Percentiles rank a stretch among this genome's conserved stretches.
Evolutionary conservation across 805 yeast species (phyloP).

Genomic region (Saccharomycopsis sp.): DNA sequence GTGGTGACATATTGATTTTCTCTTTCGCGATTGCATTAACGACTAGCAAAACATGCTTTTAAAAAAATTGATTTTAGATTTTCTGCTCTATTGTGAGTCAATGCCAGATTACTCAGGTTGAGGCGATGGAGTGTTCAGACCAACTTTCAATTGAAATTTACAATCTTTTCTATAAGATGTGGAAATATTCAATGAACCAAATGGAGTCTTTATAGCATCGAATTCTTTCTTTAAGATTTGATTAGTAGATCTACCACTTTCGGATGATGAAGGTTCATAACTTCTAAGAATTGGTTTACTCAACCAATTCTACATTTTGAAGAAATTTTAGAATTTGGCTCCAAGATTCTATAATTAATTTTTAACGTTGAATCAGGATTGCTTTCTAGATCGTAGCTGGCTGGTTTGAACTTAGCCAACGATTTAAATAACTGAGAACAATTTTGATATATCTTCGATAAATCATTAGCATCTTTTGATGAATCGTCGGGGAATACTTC

Average conservation of each 20-base stretch:
- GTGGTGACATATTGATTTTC: no score
- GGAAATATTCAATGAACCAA: conserved; percentile 1
- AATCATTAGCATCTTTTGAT: background rate
- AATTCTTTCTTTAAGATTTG: conserved; percentile 1
- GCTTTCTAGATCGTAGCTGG: conserved; percentile 3
- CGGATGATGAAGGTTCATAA: conserved; percentile 1
- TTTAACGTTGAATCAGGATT: background rate
- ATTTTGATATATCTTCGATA: background rate
- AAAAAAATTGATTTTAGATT: no score
- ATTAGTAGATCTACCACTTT: background rate
- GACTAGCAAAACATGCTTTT: no score
- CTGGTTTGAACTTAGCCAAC: conserved; percentile 10
- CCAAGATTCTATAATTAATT: conserved; percentile 12
- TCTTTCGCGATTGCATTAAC: no score
- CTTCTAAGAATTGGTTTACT: conserved; percentile 10
- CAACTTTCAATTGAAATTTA: conserved; percentile 1
- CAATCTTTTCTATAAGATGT: conserved; percentile 14
- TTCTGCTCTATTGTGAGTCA: no score
- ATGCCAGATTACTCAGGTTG: no score
- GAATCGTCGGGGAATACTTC: background rate
- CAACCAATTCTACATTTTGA: conserved; percentile 16
- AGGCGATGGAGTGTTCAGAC: no score
- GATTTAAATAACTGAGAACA: background rate
- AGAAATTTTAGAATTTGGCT: conserved; percentile 13
- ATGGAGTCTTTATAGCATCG: background rate